These are phyloP conservation scores for Taphrina wiesneri DNA, from an alignment of 1,139 yeast species.

Conservation along the genomic window DNA sequence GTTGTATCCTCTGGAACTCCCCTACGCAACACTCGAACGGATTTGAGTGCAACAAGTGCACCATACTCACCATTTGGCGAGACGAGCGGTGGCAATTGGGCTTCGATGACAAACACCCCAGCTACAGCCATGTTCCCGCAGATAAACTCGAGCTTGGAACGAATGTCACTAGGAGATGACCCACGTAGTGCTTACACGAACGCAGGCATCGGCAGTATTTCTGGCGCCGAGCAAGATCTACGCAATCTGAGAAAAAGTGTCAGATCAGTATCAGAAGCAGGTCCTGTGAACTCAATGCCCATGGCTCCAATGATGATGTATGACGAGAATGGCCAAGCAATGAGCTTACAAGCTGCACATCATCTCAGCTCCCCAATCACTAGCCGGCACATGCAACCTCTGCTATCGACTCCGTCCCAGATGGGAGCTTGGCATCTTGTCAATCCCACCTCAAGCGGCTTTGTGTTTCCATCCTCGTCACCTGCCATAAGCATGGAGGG, in stretches of 20 bases:
- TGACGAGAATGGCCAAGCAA: conserved; percentile 37
- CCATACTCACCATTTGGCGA: conserved; percentile 37
- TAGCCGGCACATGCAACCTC: conserved; percentile 9
- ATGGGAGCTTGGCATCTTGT: conserved; percentile 21
- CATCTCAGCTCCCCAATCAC: conserved; percentile 17
- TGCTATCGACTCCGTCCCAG: conserved; percentile 3
- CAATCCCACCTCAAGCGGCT: conserved; percentile 1
- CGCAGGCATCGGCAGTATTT: conserved; percentile 32
- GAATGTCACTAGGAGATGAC: conserved; percentile 42
- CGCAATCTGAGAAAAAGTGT: conserved; percentile 42
- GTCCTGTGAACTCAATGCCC: not conserved
- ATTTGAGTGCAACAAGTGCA: conserved; percentile 21
- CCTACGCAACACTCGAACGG: conserved; percentile 17
- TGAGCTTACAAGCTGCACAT: conserved; percentile 30
- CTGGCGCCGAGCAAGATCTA: conserved; percentile 42
- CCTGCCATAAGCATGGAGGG: conserved; percentile 20
- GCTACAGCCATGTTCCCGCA: conserved; percentile 33
- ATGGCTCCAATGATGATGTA: conserved; percentile 36
- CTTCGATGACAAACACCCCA: conserved; percentile 40
- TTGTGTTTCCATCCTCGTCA: conserved; percentile 14
- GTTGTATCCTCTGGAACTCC: conserved; percentile 19
- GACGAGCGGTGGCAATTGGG: conserved; percentile 38
- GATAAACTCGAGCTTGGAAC: conserved; percentile 15
- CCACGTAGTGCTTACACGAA: not conserved
- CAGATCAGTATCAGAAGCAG: conserved; percentile 23